Conservation (phyloP, 805 yeast genomes). For the Metschnikowia hibisci region DNA sequence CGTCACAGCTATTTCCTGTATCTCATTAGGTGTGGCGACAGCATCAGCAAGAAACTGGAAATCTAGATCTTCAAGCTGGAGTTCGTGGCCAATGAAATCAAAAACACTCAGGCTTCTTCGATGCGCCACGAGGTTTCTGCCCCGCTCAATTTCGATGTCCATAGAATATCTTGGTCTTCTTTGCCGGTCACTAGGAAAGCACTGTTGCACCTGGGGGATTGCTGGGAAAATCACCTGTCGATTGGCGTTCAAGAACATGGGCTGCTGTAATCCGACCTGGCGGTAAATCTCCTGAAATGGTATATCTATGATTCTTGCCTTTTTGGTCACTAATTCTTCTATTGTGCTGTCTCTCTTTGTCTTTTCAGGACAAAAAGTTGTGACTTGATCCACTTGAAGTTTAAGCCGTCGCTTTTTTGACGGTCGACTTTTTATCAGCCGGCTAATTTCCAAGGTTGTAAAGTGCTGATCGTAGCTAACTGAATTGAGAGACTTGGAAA, state of each 20-base stretch:
- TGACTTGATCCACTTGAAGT: constrained; percentile 5
- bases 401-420: constrained; percentile 5
- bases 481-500: constrained; percentile 8
- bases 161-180: constrained; percentile 2
- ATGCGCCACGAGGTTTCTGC: constrained; percentile 11
- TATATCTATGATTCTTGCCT: too few relatives aligned
- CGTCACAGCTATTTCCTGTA: not conserved
- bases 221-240: not conserved
- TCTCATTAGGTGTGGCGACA: not conserved
- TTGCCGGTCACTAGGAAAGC: not conserved
- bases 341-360: too few relatives aligned
- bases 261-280: constrained; percentile 6
- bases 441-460: constrained; percentile 5
- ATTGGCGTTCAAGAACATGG: constrained; percentile 9
- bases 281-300: constrained; percentile 6
- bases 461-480: constrained; percentile 9
- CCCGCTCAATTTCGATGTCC: constrained; percentile 13
- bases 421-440: constrained; percentile 1
- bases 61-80: constrained; percentile 2
- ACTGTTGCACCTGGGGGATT: not conserved
- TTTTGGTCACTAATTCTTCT: too few relatives aligned
- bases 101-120: constrained; percentile 8
- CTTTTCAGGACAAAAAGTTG: not conserved
- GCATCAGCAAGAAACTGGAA: constrained; percentile 2
- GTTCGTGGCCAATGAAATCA: constrained; percentile 1